Conservation (phyloP, 495 filamentous ascomycete species). For the Xylaria castorea region DNA sequence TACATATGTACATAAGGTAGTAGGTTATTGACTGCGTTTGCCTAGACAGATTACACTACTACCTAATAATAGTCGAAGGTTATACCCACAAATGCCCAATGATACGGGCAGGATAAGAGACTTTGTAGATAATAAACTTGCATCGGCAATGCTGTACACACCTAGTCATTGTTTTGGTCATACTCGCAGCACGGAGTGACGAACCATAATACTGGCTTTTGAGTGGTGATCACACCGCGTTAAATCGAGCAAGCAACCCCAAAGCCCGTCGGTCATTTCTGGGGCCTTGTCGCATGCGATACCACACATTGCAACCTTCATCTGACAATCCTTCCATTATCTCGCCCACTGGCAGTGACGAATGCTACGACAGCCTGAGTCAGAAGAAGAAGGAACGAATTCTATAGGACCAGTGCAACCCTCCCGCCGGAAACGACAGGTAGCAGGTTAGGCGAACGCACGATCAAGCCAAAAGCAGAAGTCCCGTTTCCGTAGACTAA, state of each 20-base stretch:
- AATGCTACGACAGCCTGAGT: slow-evolving; percentile 23
- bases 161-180: slow-evolving; percentile 12
- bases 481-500: background rate
- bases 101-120: background rate
- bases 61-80: background rate
- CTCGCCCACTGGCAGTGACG: slow-evolving; percentile 2
- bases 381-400: slow-evolving; percentile 10
- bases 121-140: slow-evolving; percentile 11
- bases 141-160: slow-evolving; percentile 9
- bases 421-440: background rate
- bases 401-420: slow-evolving; percentile 20
- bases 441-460: slow-evolving; percentile 1
- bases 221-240: background rate
- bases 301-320: slow-evolving; percentile 17
- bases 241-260: background rate
- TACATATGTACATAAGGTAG: background rate
- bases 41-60: background rate
- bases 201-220: slow-evolving; percentile 2
- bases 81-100: slow-evolving; percentile 1
- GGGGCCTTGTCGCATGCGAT: slow-evolving; percentile 15
- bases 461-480: slow-evolving; percentile 6
- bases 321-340: slow-evolving; percentile 17
- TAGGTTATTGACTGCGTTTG: background rate
- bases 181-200: background rate
- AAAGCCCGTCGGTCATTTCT: background rate